These are phyloP conservation scores for Spencermartinsiella ligniputridi DNA, from an alignment of 1,139 yeast species.

Conservation along the genomic window DNA sequence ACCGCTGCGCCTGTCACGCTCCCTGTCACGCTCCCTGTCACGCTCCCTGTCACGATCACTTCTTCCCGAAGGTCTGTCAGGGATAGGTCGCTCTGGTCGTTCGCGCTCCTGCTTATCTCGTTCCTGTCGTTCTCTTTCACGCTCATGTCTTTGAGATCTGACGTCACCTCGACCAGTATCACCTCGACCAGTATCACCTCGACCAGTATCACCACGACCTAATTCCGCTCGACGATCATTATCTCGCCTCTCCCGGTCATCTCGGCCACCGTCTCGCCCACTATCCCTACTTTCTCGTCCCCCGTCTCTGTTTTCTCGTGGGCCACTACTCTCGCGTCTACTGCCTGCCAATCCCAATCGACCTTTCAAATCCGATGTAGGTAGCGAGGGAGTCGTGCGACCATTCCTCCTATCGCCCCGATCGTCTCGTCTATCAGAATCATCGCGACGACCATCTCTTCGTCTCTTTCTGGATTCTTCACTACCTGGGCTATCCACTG, in stretches of 20 bases:
- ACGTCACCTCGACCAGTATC: constrained; percentile 1
- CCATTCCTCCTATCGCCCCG: neutral
- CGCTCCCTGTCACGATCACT: constrained; percentile 13
- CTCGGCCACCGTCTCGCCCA: too few species aligned
- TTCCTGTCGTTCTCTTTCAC: constrained; percentile 1
- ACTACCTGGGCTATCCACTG: neutral
- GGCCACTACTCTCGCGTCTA: constrained; percentile 2
- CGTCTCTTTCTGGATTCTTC: neutral
- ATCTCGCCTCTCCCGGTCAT: neutral
- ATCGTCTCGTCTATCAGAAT: neutral
- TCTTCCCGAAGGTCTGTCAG: neutral
- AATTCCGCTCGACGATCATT: too few species aligned
- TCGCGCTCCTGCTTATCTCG: constrained; percentile 3
- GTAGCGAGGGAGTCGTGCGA: neutral
- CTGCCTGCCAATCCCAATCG: neutral
- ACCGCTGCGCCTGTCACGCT: constrained; percentile 7
- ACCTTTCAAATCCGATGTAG: neutral
- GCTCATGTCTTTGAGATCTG: neutral
- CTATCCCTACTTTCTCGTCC: constrained; percentile 1
- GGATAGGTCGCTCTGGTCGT: neutral
- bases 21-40: constrained; percentile 19
- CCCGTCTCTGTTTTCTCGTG: constrained; percentile 4
- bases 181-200: constrained; percentile 4
- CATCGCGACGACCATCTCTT: neutral
- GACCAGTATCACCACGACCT: neutral